These are phyloP conservation scores for Cerioporus squamosus DNA, from an alignment of 1,284 basidiomycete species.

Conservation along the genomic window DNA sequence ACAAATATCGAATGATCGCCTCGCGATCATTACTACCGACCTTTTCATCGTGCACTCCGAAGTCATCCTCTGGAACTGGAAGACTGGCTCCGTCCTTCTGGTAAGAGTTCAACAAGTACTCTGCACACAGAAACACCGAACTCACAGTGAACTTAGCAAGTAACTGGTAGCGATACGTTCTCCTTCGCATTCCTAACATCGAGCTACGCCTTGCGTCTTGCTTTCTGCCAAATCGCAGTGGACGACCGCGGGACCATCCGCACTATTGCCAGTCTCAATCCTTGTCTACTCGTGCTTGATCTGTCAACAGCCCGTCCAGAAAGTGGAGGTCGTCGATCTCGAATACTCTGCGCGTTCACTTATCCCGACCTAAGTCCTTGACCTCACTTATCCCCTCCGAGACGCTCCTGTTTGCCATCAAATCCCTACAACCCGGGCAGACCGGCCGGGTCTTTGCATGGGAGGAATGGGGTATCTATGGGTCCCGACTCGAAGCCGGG, in stretches of 20 bases:
- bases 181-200: constrained; percentile 49
- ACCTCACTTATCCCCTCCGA: no score
- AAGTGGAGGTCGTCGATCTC: constrained; percentile 35
- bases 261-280: neutral
- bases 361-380: constrained; percentile 41
- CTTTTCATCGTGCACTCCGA: constrained; percentile 30
- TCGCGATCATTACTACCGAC: constrained; percentile 40
- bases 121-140: neutral
- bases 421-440: no score
- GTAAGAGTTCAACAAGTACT: constrained; percentile 33
- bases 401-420: no score
- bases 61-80: constrained; percentile 66
- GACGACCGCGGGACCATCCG: constrained; percentile 5
- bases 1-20: constrained; percentile 49
- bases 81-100: constrained; percentile 45
- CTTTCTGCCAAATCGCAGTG: neutral
- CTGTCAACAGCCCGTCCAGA: constrained; percentile 26
- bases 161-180: constrained; percentile 38
- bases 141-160: constrained; percentile 25
- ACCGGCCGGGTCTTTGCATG: no score
- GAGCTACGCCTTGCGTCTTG: constrained; percentile 26
- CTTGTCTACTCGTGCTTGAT: constrained; percentile 36
- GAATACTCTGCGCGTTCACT: constrained; percentile 42
- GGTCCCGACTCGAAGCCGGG: no score
- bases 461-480: no score